phyloP scores from a whole-genome alignment of 352 stramenopile species.

The Phytophthora rubi region DNA sequence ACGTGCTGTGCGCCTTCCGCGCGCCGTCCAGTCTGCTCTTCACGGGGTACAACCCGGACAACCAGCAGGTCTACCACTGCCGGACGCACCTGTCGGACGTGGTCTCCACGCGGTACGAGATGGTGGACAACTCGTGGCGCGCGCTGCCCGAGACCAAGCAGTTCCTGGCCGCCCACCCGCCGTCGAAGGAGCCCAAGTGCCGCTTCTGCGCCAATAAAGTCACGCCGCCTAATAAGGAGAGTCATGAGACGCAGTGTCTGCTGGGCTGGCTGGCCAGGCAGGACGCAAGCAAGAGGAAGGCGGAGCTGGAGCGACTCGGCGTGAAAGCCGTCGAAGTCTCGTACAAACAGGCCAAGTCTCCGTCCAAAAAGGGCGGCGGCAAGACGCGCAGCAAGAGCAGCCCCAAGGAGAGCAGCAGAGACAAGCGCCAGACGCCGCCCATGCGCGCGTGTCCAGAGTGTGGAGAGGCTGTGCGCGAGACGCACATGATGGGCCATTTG shows the following conservation, averaged over 20 bases:
- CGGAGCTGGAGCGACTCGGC: constrained; percentile 45
- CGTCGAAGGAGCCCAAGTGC: constrained; percentile 47
- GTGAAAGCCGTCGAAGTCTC: constrained; percentile 46
- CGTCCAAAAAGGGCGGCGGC: constrained; percentile 34
- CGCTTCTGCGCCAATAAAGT: constrained; percentile 66
- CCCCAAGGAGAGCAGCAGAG: constrained; percentile 15
- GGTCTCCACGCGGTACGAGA: constrained; percentile 57
- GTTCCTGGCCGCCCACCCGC: constrained; percentile 37
- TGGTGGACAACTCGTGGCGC: constrained; percentile 74
- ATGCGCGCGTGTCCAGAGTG: constrained; percentile 72
- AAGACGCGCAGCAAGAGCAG: constrained; percentile 30
- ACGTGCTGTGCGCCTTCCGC: constrained; percentile 83
- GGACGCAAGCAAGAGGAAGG: constrained; percentile 45
- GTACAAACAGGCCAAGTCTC: constrained; percentile 44
- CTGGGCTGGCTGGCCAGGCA: constrained; percentile 61
- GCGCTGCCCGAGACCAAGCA: constrained; percentile 29
- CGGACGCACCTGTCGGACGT: constrained; percentile 77
- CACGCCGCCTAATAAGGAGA: constrained; percentile 38
- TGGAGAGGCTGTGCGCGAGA: constrained; percentile 64
- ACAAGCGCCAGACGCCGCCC: constrained; percentile 45
- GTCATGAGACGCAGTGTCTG: constrained; percentile 71
- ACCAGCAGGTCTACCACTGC: constrained; percentile 87
- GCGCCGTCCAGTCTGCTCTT: constrained; percentile 73
- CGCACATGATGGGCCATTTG: constrained; percentile 73
- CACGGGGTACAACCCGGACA: constrained; percentile 82